Evolutionary conservation across 2,329 filamentous ascomycete genomes (phyloP), one percentile per base, ranked within the genome.

Genomic region (Bisporella sp.): DNA sequence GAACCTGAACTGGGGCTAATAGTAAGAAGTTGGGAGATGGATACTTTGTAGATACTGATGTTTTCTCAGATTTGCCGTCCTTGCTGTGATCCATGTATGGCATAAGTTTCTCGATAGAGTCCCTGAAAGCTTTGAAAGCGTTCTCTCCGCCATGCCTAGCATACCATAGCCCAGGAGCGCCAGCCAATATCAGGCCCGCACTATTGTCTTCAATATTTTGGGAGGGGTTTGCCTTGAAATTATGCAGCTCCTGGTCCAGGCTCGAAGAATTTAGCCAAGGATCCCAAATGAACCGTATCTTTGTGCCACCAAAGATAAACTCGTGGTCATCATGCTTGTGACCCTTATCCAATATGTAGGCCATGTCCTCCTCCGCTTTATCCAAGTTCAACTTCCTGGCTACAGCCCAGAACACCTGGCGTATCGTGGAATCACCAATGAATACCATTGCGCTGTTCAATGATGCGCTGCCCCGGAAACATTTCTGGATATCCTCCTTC

Each of bases 371-470:
- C 11, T 70, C 62, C 11, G 71, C 69, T 31, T 65, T 62, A 12
- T 63, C 55, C 21, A 65, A 63, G 50, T 77, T 70, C 31, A 82
- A 65, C 54, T 73, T 75, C 50, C 67, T 70, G 13, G 73, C 73
- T 3, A 73, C 70, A 46, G 77, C 77, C 74, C 78, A 83, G 62
- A 79, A 85, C 5, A 84, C 64, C 57, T 83, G 76, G 9, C 81
- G 74, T 6, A 76, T 73, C 1, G 75, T 78, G 1, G 77, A 78
- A 62, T 85, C 82, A 37, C 82, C 82, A 30, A 76, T 71, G 56
- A 85, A 80, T 12, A 82, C 69, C n/a, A 84, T 59, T 46, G 71
- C 72, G 6, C 73, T 73, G 11, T 70, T 67, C 21, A 21, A 21
- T 21, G 21, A 21, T 21, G 21, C 21, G 21, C 21, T 21, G 2